Base-by-base conservation (phyloP, 176 grass and related monocot species). In the Aegilops speltoides region DNA sequence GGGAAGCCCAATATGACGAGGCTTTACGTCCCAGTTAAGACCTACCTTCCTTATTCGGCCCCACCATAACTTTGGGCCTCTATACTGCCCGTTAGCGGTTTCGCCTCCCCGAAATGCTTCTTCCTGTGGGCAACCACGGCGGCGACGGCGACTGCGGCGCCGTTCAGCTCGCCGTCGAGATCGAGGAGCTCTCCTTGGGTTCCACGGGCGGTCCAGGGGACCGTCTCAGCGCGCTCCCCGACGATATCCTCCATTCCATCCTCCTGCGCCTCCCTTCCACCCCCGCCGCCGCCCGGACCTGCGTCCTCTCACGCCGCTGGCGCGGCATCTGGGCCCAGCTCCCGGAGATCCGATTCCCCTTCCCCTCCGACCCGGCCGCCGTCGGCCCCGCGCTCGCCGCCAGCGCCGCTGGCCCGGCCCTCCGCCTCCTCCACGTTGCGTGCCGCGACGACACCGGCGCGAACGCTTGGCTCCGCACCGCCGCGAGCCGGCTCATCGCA, bases 301-400 rank as follows among this genome's bases (percentile, higher is more conserved):
- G 50, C 83, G 19, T 86, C 59, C 73, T 69, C 64, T 86, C 64
- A 74, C 76, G 41, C 73, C 84, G 60, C 37, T 86, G 72, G 62
- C 60, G 60, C 59, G 26, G 61, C 37, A 24, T 85, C 57, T 78
- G 40, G 40, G 12, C 75, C 83, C 57, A 50, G 60, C 73, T 85
- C 73, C 45, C 73, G 26, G 61, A 32, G 57, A 43, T 85, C 13
- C 83, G 26, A 73, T 64, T 66, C 31, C 73, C 28, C 10, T 85
- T 78, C 73, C 72, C 74, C 69, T 85, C 56, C 24, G 1, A 31
- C 24, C 72, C 69, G 2, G 25, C 23, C 20, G 7, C 19, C 33
- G 56, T 76, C 34, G 70, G 19, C 5, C 61, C 62, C 16, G 70
- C 72, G 26, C 72, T 76, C 23, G 12, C 56, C 23, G 68, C 73